phyloP scores from a whole-genome alignment of 108 stramenopile genomes.

The Fragilaria radians region DNA sequence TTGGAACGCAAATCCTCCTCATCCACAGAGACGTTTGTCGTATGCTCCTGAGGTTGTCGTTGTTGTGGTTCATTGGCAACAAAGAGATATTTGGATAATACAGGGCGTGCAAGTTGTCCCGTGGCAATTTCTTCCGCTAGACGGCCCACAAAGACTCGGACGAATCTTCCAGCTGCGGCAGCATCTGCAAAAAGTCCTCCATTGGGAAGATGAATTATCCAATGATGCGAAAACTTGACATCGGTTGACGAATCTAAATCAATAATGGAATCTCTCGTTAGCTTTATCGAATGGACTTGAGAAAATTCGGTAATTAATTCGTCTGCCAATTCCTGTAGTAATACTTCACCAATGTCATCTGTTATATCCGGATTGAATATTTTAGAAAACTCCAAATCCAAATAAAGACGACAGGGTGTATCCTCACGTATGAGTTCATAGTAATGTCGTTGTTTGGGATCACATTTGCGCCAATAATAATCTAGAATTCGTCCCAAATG shows the following conservation, averaged over 20 bases:
- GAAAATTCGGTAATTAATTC: slow-evolving; percentile 50
- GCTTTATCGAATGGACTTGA: slow-evolving; percentile 18
- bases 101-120: slow-evolving; percentile 26
- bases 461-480: slow-evolving; percentile 69
- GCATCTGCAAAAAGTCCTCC: slow-evolving; percentile 58
- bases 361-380: slow-evolving; percentile 50
- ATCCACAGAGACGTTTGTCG: slow-evolving; percentile 9
- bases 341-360: slow-evolving; percentile 25
- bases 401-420: slow-evolving; percentile 92
- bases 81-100: slow-evolving; percentile 55
- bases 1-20: slow-evolving; percentile 10
- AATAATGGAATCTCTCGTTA: slow-evolving; percentile 52
- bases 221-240: slow-evolving; percentile 90
- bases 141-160: slow-evolving; percentile 47
- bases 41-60: too few species aligned
- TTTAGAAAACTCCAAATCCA: slow-evolving; percentile 92
- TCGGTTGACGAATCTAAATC: slow-evolving; percentile 89
- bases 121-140: slow-evolving; percentile 52
- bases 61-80: slow-evolving; percentile 37
- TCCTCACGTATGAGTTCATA: slow-evolving; percentile 92
- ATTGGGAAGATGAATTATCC: slow-evolving; percentile 78
- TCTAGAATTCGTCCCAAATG: slow-evolving; percentile 76
- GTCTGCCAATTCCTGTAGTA: slow-evolving; percentile 51
- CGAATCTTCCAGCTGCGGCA: slow-evolving; percentile 59
- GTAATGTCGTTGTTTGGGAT: slow-evolving; percentile 57